A percentile compares a stretch with the other conserved stretches of the same genome.
These are phyloP conservation scores for Kurtzmaniella quercitrusa DNA, from an alignment of 1,139 yeast genomes.

Conservation along the genomic window DNA sequence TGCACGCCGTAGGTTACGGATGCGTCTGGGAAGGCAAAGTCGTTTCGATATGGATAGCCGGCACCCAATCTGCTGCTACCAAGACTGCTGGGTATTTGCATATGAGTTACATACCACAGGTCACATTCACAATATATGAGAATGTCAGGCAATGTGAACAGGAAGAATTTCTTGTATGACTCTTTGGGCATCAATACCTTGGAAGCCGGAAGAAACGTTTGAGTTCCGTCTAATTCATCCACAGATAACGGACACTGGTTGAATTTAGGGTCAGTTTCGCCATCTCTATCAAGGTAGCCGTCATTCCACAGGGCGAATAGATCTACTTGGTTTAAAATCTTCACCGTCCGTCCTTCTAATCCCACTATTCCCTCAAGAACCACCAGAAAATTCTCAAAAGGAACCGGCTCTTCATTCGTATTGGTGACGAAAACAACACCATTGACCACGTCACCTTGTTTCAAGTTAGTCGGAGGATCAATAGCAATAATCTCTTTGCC, in stretches of 20 bases:
- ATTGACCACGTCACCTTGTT: constrained; percentile 37
- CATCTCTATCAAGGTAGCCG: constrained; percentile 26
- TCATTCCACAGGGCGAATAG: constrained; percentile 42
- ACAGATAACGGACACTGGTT: not conserved
- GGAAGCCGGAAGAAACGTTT: constrained; percentile 8
- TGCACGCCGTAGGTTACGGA: constrained; percentile 32
- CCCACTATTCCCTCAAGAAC: constrained; percentile 33
- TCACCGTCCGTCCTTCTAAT: constrained; percentile 7
- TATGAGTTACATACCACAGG: constrained; percentile 29
- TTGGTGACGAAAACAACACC: constrained; percentile 37
- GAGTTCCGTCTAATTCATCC: constrained; percentile 1
- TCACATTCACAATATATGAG: constrained; percentile 34
- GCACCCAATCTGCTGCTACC: constrained; percentile 23
- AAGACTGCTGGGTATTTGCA: constrained; percentile 33
- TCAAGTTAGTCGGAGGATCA: not conserved
- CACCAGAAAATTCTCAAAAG: constrained; percentile 40
- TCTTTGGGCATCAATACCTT: constrained; percentile 28
- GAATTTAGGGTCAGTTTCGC: constrained; percentile 14
- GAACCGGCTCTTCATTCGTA: constrained; percentile 22
- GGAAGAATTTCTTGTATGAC: constrained; percentile 38
- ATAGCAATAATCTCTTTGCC: constrained; percentile 17
- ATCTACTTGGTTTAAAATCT: constrained; percentile 30
- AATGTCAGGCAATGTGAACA: constrained; percentile 35
- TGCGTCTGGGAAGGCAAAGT: constrained; percentile 28
- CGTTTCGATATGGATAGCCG: constrained; percentile 19